Conservation (phyloP, 176 grass and related monocot genomes). For the Oryza glumipatula region DNA sequence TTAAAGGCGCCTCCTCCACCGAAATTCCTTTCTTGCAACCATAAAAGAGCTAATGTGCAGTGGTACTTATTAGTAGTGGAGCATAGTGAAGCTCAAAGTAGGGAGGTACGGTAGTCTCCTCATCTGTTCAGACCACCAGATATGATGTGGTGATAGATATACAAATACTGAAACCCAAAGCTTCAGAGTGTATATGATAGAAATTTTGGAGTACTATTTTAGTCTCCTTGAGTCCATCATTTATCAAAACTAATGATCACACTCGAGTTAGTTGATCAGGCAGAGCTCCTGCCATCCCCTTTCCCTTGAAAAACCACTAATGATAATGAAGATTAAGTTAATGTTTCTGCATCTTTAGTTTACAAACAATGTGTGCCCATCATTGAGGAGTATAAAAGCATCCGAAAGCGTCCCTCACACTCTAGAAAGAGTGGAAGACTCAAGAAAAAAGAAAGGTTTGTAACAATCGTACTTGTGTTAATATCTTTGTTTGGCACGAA, state of each 20-base stretch:
- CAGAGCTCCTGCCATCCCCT: background rate
- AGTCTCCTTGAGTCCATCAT: no score
- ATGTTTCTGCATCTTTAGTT: background rate
- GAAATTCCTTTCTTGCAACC: conserved; percentile 17
- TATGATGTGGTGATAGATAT: background rate
- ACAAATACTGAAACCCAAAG: background rate
- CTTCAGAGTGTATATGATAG: background rate
- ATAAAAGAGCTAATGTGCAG: background rate
- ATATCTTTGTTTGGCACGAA: background rate
- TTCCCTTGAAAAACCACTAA: background rate
- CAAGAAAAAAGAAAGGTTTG: background rate
- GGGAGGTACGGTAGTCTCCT: background rate
- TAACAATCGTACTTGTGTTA: background rate
- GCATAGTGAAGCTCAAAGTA: background rate
- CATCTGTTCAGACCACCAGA: background rate
- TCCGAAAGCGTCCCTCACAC: background rate
- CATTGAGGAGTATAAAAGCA: background rate
- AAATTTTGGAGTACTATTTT: background rate
- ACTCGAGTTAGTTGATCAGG: background rate
- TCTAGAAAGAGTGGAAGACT: background rate
- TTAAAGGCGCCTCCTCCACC: conserved; percentile 26
- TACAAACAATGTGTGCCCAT: background rate
- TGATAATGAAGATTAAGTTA: background rate
- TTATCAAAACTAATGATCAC: background rate
- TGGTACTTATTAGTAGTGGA: background rate